Evolutionary conservation across 768 basidiomycete genomes (phyloP), one percentile per base, ranked within the genome.

Genomic region (Postia placenta): DNA sequence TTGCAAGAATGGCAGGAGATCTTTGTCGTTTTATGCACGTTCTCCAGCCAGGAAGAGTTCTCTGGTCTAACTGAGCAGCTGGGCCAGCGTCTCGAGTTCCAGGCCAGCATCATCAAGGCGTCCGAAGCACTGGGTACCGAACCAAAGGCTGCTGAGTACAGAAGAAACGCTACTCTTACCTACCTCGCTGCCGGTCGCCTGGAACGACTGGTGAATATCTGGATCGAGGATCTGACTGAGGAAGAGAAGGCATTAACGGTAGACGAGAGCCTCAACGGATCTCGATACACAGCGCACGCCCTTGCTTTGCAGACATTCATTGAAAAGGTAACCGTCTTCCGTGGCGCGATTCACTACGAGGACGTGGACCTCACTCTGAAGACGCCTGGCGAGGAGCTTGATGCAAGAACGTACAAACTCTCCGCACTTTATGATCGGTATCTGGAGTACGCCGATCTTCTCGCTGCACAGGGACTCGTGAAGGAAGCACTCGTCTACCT

Each of bases 301-400:
- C 78, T 83, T 23, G 92, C 93, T 2, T 69, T 99, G 36, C 95
- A 97, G 63, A 84, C 86, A 0, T 94, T 98, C 68, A 78, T 98
- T 58, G 96, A 98, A 69, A 98, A 98, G 68, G 93, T 97, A 20
- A 84, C 93, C 1, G 82, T 96, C 36, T 98, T 99, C 79, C 83
- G 91, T 43, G 74, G 79, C 42, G 96, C 95, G 0, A 87, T 89
- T 42, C 73, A 76, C 12, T 94, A 92, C 62, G 71, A 78, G 53
- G 91, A 93, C 59, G 66, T 68, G 14, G 93, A 94, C 53, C 73
- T 97, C 30, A 53, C 47, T 17, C 60, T 66, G 42, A 57, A 65
- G 1, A 52, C 67, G 0, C 62, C 73, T 9, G 64, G 63, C 7
- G 61, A 61, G 0, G 70, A 62, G 4, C 73, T 72, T 3, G 71